Percentiles rank a stretch among this genome's conserved stretches.
Conservation (phyloP, 2,329 filamentous ascomycete genomes). For the Cytospora piceae region DNA sequence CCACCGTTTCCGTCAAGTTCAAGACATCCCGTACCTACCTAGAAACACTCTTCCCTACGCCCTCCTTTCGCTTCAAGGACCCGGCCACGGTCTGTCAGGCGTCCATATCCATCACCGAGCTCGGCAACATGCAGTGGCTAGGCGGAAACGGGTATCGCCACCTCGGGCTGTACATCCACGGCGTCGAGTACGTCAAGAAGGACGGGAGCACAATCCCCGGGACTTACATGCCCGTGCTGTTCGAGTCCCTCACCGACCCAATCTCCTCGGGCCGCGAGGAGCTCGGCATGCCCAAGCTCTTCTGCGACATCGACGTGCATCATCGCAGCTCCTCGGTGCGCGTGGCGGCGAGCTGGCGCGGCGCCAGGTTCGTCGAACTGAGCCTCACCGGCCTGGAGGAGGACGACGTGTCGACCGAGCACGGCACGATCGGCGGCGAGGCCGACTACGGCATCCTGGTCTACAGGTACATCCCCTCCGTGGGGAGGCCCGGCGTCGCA, state of each 20-base stretch:
- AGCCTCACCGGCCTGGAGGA: slow-evolving; percentile 31
- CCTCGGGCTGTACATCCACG: slow-evolving; percentile 56
- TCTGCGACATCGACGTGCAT: slow-evolving; percentile 45
- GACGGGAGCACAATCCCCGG: slow-evolving; percentile 49
- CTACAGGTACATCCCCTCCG: slow-evolving; percentile 26
- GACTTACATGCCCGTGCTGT: slow-evolving; percentile 56
- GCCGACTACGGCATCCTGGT: slow-evolving; percentile 32
- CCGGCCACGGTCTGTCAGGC: slow-evolving; percentile 50
- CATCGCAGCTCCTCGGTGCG: slow-evolving; percentile 41
- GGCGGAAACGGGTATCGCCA: slow-evolving; percentile 48
- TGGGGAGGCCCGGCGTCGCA: slow-evolving; percentile 39
- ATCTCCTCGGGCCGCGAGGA: slow-evolving; percentile 59
- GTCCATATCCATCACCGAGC: slow-evolving; percentile 43
- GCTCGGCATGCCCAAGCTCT: slow-evolving; percentile 59
- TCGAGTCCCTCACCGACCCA: slow-evolving; percentile 56
- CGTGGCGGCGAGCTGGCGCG: slow-evolving; percentile 47
- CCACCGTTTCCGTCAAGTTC: slow-evolving; percentile 53
- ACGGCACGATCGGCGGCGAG: slow-evolving; percentile 37
- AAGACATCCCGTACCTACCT: slow-evolving; percentile 54
- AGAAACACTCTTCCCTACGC: slow-evolving; percentile 51
- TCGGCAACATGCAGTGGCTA: slow-evolving; percentile 42
- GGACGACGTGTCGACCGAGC: slow-evolving; percentile 31
- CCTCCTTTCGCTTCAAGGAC: slow-evolving; percentile 45
- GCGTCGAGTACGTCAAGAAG: slow-evolving; percentile 50
- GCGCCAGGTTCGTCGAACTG: slow-evolving; percentile 37